A percentile compares a stretch with the other conserved stretches of the same genome.
Conservation (phyloP, 176 grass and related monocot genomes). For the Microstegium vimineum region DNA sequence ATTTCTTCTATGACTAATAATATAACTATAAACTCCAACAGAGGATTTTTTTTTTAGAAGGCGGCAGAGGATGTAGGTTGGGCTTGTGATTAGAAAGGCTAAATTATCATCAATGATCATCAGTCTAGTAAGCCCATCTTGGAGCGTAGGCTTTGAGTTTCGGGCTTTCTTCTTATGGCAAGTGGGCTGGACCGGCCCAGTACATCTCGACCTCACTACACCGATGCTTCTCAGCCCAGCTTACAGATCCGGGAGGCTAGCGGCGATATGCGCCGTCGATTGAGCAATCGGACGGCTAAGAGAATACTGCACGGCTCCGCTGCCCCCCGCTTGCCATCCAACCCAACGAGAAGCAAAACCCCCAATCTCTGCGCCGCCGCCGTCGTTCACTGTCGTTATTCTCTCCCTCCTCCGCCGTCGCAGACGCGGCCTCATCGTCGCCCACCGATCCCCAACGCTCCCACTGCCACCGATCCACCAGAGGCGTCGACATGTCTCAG, state of each 20-base stretch:
- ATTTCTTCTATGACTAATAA: too few species aligned
- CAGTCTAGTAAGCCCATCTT: background rate
- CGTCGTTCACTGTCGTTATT: background rate
- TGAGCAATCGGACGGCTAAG: background rate
- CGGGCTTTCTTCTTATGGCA: background rate
- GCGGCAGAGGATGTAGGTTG: background rate
- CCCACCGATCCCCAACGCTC: background rate
- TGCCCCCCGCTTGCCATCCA: background rate
- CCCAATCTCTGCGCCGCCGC: background rate
- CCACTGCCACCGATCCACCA: background rate
- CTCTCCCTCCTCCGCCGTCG: background rate
- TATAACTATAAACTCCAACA: too few species aligned
- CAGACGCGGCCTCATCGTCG: background rate
- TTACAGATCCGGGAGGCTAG: background rate
- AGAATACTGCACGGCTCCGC: background rate
- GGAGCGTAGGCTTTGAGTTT: background rate
- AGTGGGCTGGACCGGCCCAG: background rate
- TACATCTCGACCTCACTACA: background rate
- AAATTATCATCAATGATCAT: background rate
- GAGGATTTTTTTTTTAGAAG: too few species aligned
- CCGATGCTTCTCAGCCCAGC: background rate
- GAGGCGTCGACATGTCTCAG: constrained; percentile 51
- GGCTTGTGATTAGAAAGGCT: background rate
- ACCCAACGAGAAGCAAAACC: background rate
- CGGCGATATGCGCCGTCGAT: background rate